Evolutionary conservation across 2,329 filamentous ascomycete species (phyloP), one percentile per base, ranked within the genome.

Genomic region (Aspergillus sp.): DNA sequence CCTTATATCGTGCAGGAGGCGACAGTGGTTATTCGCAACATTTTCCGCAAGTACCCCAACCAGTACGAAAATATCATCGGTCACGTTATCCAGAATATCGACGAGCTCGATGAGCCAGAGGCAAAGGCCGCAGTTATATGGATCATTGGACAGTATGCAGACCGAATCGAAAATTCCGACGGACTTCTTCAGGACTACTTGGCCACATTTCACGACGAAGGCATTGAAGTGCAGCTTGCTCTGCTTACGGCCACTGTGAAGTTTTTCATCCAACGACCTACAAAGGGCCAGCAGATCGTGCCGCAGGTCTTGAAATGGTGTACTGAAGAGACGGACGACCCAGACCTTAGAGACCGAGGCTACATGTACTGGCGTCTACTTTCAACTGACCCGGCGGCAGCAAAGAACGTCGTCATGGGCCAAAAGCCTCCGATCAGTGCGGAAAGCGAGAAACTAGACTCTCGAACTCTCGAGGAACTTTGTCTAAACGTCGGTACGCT

Each of bases 281-380:
- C 90, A 11, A 95, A 95, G 62, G 93, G 89, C 27, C 90, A 95
- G 59, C 84, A 94, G 41, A 76, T 98, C 6, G 91, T 98, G 1
- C 93, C 91, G 1, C 90, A 90, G 59, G 91, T 97, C 2, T 75
- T 98, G 40, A 97, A 97, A 68, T 97, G 93, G 91, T 94, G 93
- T 5, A 98, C 93, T 0, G 93, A 97, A 66, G 93, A 97, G 66
- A 97, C 91, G n/a, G 93, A 98, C 62, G 96, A 98, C 66, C 93
- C 93, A 0, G 93, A 98, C 67, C 80, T 98, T 27, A 84, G 93
- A 51, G 93, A 98, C 65, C 78, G 93, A 57, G 93, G 93, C 0
- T 98, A 96, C 73, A 97, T 98, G 90, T 98, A 98, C 74, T 98
- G 93, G 93, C 88, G 93, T 5, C 78, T 98, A 10, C 77, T 98